Percentiles rank a stretch among this genome's conserved stretches.
Evolutionary conservation across 2,329 filamentous ascomycete species (phyloP).

Genomic region (Diaporthe sp.): DNA sequence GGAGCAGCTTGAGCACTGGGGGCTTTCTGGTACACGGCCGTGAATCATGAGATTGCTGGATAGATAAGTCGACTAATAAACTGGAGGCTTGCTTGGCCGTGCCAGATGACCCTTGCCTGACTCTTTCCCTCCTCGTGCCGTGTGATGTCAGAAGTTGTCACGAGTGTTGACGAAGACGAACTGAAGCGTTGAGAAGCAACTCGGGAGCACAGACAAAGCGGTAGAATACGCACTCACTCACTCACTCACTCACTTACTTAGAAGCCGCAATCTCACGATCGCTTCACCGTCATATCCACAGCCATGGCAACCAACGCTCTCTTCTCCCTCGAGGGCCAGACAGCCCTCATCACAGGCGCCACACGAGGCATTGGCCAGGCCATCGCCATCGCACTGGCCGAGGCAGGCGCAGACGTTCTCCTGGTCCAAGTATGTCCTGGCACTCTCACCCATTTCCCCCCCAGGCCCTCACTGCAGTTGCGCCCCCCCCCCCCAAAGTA

Average conservation of each 20-base stretch:
- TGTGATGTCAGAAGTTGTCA: constrained; percentile 27
- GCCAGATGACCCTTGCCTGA: constrained; percentile 26
- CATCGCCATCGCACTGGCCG: constrained; percentile 69
- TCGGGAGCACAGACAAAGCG: background rate
- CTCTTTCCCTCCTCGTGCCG: background rate
- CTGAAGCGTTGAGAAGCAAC: background rate
- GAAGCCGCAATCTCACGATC: background rate
- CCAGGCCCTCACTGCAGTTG: background rate
- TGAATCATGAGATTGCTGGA: constrained; percentile 1
- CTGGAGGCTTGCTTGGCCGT: background rate
- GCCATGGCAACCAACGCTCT: constrained; percentile 49
- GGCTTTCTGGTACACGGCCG: background rate
- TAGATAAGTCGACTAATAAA: constrained; percentile 6
- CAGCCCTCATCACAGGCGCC: constrained; percentile 69
- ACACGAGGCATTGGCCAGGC: constrained; percentile 71
- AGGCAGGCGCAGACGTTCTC: constrained; percentile 70
- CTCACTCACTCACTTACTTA: background rate
- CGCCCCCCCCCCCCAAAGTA: background rate
- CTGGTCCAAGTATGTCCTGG: constrained; percentile 61
- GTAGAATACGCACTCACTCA: background rate
- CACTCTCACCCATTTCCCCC: background rate
- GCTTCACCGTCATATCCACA: constrained; percentile 47
- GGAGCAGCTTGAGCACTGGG: background rate
- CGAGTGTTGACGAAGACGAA: background rate
- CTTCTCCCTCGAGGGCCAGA: constrained; percentile 70